These are phyloP conservation scores for Xylaria longipes DNA, from an alignment of 495 filamentous ascomycete species.

Conservation along the genomic window DNA sequence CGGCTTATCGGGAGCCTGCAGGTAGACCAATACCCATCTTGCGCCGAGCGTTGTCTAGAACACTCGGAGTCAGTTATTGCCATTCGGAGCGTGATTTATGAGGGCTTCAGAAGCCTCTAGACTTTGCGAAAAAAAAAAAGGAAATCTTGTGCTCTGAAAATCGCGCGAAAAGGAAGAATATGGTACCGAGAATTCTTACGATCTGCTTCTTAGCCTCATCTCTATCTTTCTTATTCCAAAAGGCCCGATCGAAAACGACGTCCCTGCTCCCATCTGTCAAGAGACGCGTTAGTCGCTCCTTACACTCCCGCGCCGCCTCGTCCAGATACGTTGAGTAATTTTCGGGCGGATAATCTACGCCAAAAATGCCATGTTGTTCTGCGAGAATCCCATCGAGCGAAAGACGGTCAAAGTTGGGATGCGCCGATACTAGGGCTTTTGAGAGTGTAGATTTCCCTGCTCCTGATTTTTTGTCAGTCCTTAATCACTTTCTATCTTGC, in stretches of 20 bases:
- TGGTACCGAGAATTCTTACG: no score
- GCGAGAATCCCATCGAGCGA: slow-evolving; percentile 44
- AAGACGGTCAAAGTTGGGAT: slow-evolving; percentile 35
- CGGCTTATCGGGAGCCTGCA: slow-evolving; percentile 39
- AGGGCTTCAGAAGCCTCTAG: no score
- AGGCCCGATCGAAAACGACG: slow-evolving; percentile 45
- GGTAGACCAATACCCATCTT: slow-evolving; percentile 44
- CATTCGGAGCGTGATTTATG: no score
- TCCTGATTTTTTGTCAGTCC: slow-evolving; percentile 20
- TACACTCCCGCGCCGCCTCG: slow-evolving; percentile 38
- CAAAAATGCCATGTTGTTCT: slow-evolving; percentile 44
- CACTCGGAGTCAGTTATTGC: no score
- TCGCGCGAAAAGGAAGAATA: no score
- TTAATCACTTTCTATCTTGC: background rate
- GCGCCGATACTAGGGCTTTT: slow-evolving; percentile 24
- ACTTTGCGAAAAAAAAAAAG: no score
- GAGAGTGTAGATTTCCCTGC: slow-evolving; percentile 32
- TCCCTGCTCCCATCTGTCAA: slow-evolving; percentile 36
- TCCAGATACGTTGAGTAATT: slow-evolving; percentile 42
- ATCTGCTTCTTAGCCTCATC: slow-evolving; percentile 43
- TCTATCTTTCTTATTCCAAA: slow-evolving; percentile 41
- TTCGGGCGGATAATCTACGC: slow-evolving; percentile 41
- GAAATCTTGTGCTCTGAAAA: no score
- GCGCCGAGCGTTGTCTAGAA: slow-evolving; percentile 41
- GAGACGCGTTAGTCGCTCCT: slow-evolving; percentile 28